Conservation (phyloP, 2,329 filamentous ascomycete genomes). For the Colletotrichum sojae region DNA sequence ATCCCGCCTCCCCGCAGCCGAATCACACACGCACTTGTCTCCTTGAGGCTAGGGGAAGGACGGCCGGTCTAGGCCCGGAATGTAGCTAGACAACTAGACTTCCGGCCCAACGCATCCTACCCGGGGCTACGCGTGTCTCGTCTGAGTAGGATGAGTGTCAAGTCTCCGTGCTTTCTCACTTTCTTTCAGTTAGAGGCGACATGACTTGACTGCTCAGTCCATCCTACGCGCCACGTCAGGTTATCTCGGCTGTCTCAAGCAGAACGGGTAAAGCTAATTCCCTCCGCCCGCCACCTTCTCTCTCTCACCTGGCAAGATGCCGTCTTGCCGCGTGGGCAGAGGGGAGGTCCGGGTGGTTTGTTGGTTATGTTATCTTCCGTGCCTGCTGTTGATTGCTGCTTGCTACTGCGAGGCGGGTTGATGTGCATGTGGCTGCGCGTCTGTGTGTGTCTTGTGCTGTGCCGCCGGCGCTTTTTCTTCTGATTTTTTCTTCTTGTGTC, state of each 20-base stretch:
- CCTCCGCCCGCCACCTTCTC: too few relatives aligned
- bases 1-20: background rate
- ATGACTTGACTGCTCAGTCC: too few relatives aligned
- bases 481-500: background rate
- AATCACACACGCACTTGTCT: constrained; percentile 4
- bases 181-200: too few relatives aligned
- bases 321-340: background rate
- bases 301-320: constrained; percentile 5
- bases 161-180: too few relatives aligned
- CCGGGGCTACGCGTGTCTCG: constrained; percentile 4
- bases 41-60: background rate
- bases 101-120: constrained; percentile 1
- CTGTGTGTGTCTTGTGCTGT: constrained; percentile 14
- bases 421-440: constrained; percentile 8
- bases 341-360: too few relatives aligned
- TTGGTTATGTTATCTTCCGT: background rate
- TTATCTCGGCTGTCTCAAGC: background rate
- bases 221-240: too few relatives aligned
- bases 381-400: background rate
- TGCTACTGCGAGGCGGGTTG: constrained; percentile 28
- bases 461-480: constrained; percentile 25
- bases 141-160: too few relatives aligned
- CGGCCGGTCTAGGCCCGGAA: constrained; percentile 8
- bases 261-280: background rate
- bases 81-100: background rate